Percentiles rank a stretch among this genome's conserved stretches.
phyloP scores from a whole-genome alignment of 139 green algal genomes.

The Mesostigma viride region DNA sequence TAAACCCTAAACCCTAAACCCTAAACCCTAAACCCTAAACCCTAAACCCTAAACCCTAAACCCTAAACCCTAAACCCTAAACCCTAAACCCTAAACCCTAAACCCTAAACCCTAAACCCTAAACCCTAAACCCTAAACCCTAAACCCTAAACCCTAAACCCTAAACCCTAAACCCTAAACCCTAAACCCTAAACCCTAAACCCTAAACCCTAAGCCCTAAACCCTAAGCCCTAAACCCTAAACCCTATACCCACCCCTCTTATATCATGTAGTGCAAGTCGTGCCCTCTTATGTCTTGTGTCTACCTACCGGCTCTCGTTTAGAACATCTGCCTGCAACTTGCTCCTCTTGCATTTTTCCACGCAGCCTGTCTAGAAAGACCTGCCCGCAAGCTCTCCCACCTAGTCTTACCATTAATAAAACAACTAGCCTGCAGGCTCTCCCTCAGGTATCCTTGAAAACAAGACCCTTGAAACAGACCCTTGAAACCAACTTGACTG shows the following conservation, averaged over 20 bases:
- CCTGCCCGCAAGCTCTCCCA: no score
- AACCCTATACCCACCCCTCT: background rate
- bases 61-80: background rate
- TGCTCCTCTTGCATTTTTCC: no score
- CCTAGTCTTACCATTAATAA: no score
- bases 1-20: constrained; percentile 7
- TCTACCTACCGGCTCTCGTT: no score
- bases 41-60: constrained; percentile 8
- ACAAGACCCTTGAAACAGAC: no score
- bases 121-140: background rate
- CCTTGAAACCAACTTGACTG: no score
- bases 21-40: constrained; percentile 7
- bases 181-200: constrained; percentile 8
- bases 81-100: background rate
- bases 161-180: background rate
- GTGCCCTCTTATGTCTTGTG: no score
- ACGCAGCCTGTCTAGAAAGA: no score
- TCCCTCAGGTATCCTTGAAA: background rate
- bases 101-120: background rate
- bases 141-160: background rate
- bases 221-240: constrained; percentile 8
- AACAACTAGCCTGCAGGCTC: background rate
- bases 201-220: constrained; percentile 8
- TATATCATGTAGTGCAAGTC: no score
- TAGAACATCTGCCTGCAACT: no score